phyloP scores from a whole-genome alignment of 805 yeast species.

The Clavispora santaluciae region DNA sequence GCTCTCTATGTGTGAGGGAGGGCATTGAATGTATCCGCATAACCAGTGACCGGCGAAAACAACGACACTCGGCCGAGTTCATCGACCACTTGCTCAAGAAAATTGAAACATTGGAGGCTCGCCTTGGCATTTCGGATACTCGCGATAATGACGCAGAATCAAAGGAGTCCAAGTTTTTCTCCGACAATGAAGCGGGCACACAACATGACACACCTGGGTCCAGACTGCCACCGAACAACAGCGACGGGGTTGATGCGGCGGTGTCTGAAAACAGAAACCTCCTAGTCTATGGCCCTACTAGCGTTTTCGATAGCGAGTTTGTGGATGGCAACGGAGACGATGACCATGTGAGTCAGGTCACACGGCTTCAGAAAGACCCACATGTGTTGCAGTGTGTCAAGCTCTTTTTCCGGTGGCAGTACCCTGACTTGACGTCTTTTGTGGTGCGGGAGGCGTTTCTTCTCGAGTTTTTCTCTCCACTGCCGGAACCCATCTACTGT shows the following conservation, averaged over 20 bases:
- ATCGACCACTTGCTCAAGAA: neutral
- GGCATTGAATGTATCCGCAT: constrained; percentile 2
- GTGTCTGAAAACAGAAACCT: neutral
- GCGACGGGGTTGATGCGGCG: neutral
- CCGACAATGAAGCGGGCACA: neutral
- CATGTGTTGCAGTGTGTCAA: neutral
- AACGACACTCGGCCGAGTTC: constrained; percentile 2
- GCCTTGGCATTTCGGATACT: neutral
- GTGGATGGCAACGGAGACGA: constrained; percentile 1
- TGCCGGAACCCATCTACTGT: constrained; percentile 1
- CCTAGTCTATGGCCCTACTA: constrained; percentile 1
- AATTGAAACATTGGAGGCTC: neutral
- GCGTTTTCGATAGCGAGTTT: constrained; percentile 1
- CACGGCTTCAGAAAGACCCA: neutral
- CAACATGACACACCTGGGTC: neutral
- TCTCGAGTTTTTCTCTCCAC: constrained; percentile 1
- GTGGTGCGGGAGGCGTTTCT: constrained; percentile 3
- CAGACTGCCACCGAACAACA: neutral
- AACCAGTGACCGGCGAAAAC: constrained; percentile 1
- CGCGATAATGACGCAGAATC: neutral
- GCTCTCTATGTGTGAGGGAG: neutral
- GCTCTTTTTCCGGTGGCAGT: constrained; percentile 3
- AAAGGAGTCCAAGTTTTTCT: neutral
- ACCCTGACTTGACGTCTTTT: constrained; percentile 3
- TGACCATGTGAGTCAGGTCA: neutral